Base-by-base conservation (phyloP, 352 stramenopile species). In the Phytophthora ramorum region DNA sequence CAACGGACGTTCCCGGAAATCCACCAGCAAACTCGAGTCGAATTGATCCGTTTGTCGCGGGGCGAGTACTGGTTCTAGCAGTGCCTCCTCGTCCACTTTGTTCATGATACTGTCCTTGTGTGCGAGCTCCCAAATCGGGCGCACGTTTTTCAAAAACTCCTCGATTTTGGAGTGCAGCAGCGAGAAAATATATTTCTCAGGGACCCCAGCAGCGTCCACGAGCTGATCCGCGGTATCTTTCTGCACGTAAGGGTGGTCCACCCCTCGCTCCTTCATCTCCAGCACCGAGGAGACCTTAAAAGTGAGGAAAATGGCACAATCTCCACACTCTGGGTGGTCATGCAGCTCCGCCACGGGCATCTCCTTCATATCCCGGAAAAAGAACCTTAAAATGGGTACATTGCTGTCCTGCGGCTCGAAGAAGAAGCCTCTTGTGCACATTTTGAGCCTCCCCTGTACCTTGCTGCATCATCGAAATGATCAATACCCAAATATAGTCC, bases 351-450 rank as follows among this genome's bases (percentile, higher is more conserved):
- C 82, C 2, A 80, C 60, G 3, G 86, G 86, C 55, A 79, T 67
- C 14, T 88, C 62, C 14, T 74, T 58, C 83, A 98, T 97, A 44
- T 91, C 79, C 16, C 86, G 80, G 72, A 97, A 97, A 24, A 91
- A 82, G 60, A 97, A 96, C 41, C 93, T 90, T 48, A 96, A 60
- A 41, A 97, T 83, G 26, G 91, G 78, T 37, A 87, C 47, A 41
- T 83, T 86, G 26, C 86, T 67, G 69, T 98, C 92, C 58, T 93
- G 83, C 10, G 93, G 93, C 76, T 97, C 93, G 56, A 98, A 98
- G 57, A 98, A 96, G 56, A 98, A 91, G 52, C 87, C 89, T 44
- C 92, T 78, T 13, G 91, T 97, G 65, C 87, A 97, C 28, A 97
- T 69, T 71, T 97, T 97, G 13, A 96, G 71, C 7, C 87, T 76